Base-by-base conservation (phyloP, 495 filamentous ascomycete species). In the Staphylotrichum longicolle region DNA sequence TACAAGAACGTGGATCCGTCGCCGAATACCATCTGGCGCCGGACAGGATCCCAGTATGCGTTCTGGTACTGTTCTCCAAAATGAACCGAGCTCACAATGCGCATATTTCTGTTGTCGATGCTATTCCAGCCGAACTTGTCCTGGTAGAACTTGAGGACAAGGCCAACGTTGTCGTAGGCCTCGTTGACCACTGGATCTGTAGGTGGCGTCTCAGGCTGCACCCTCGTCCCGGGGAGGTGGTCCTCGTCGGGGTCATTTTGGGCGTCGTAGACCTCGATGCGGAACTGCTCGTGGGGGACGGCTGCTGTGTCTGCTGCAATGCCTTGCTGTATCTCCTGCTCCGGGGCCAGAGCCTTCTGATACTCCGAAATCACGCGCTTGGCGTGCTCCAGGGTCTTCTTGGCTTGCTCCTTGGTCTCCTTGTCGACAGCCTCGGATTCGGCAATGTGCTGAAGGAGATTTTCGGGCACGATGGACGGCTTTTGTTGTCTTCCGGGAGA, bases 1-100 rank as follows among this genome's bases (percentile, higher is more conserved):
- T 72, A 70, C 40, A 76, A 56, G 60, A 77, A 75, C 39, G 66
- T 64, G 61, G 78, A 67, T 10, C 79, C 79, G 47, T 81, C 78
- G 34, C 79, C 79, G 62, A 77, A 82, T 10, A 80, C 74, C 77
- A 82, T 73, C 57, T 72, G 71, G 54, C 57, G 62, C 48, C 48
- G 56, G 27, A 61, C 63, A 4, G 65, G 61, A 32, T 69, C 66
- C 70, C 71, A 77, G 48, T 68, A 77, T 5, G 78, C 78, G 66
- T 81, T 80, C 40, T 75, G 70, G 64, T 76, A 81, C 48, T 72
- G 61, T 35, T 70, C 49, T 7, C 66, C 75, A 65, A 75, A 81
- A 53, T 82, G 79, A n/a, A 80, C 73, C 3, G 70, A 72, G 63
- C 73, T 75, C 47, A 79, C 67, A 30, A 80, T 71, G 9, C 72